Evolutionary conservation across 164 flowering plant genomes (phyloP), one percentile per base, ranked within the genome.

Genomic region (Macadamia tetraphylla): DNA sequence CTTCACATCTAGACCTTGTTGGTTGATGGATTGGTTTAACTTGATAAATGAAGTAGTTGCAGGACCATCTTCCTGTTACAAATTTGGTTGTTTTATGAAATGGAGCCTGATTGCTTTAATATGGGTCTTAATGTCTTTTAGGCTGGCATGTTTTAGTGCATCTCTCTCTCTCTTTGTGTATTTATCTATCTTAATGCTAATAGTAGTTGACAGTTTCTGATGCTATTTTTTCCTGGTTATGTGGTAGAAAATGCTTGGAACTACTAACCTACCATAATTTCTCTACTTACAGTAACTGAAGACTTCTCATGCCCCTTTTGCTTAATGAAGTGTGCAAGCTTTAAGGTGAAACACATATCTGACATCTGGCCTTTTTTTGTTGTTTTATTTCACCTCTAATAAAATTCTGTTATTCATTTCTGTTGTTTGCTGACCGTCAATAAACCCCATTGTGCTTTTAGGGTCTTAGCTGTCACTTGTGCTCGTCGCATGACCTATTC

Each of bases 301-400:
- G 92, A 88, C 75, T 94, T 89, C 75, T 79, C 97, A 23, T 94
- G 97, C 77, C 91, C 97, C 42, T 94, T 94, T 86, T 94, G 99
- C 81, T 80, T 86, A 80, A 79, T 84, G 70, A 84, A 79, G 73
- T 90, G 99, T 84, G 84, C 88, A 62, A 84, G 87, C 78, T 94
- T 87, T 71, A 89, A 94, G 97, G 99, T 94, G 74, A 23, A 30
- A 29, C 67, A 1, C 70, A 40, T 42, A 7, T 67, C 69, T 66
- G 49, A 58, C 23, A 61, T 42, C 6, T 1, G 65, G 13, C 23
- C 49, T 49, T 29, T 49, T 59, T 57, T 43, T 35, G 23, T 43
- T 23, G 10, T 66, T 31, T 60, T 18, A 14, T 58, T 61, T 32
- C n/a, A 31, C 59, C 11, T 2, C 3, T 35, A 35, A 18, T 2